A percentile compares a stretch with the other conserved stretches of the same genome.
phyloP scores from a whole-genome alignment of 202 grass and related monocot species.

The Elaeis oleifera region DNA sequence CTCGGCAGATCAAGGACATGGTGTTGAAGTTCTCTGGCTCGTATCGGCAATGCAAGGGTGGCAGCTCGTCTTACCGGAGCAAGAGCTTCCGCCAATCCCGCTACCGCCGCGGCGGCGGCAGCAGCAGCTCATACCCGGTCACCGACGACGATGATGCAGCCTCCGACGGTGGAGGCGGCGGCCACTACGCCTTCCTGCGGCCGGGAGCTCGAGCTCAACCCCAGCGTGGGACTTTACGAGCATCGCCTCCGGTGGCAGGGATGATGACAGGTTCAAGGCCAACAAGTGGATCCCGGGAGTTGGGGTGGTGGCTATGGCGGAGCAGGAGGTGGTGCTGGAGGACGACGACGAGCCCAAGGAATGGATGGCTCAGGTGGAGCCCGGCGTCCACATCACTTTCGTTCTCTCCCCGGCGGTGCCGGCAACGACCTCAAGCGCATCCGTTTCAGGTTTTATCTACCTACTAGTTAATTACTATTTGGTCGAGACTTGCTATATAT shows the following conservation, averaged over 20 bases:
- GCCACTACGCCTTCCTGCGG: constrained; percentile 38
- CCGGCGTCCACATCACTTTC: constrained; percentile 74
- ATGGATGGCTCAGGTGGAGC: constrained; percentile 78
- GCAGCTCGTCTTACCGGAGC: constrained; percentile 46
- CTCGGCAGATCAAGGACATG: constrained; percentile 88
- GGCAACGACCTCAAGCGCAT: constrained; percentile 66
- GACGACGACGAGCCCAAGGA: constrained; percentile 31
- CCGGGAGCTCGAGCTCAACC: constrained; percentile 17
- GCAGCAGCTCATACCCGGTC: constrained; percentile 46
- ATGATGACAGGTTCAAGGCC: constrained; percentile 25
- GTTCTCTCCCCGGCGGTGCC: constrained; percentile 56
- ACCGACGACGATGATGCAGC: constrained; percentile 54
- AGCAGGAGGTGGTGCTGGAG: constrained; percentile 37
- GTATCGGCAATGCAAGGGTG: constrained; percentile 56
- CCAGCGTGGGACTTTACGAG: constrained; percentile 52
- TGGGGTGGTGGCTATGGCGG: constrained; percentile 27
- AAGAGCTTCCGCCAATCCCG: constrained; percentile 42
- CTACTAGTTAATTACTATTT: no score
- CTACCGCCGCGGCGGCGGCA: background rate
- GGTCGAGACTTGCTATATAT: no score
- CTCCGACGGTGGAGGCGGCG: constrained; percentile 43
- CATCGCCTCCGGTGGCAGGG: constrained; percentile 10
- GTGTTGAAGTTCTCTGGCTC: constrained; percentile 91
- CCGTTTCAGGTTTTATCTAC: constrained; percentile 41
- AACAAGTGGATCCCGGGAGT: constrained; percentile 25